Evolutionary conservation across 176 grass and related monocot species (phyloP).

Genomic region (Ensete glaucum): DNA sequence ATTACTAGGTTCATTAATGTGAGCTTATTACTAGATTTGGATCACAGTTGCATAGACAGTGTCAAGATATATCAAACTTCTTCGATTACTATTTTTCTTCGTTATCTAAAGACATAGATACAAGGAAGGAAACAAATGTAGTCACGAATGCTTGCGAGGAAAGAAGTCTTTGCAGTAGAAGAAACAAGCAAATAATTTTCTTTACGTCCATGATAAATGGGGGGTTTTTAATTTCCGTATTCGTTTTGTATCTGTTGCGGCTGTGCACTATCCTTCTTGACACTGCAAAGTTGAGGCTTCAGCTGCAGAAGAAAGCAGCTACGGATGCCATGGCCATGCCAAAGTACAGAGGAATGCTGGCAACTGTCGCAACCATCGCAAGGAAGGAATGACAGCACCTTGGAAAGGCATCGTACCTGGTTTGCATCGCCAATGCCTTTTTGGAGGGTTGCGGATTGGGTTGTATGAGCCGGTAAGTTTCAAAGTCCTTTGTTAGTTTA

Average conservation of each 20-base stretch:
- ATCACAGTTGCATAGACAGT: too few species aligned
- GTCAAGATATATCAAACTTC: too few species aligned
- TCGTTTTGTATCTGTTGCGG: constrained; percentile 16
- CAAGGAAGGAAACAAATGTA: neutral
- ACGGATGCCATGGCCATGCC: neutral
- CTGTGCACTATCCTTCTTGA: constrained; percentile 82
- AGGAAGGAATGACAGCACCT: constrained; percentile 59
- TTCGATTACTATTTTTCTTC: too few species aligned
- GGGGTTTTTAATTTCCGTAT: neutral
- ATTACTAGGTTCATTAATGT: too few species aligned
- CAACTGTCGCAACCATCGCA: constrained; percentile 44
- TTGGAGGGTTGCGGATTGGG: constrained; percentile 65
- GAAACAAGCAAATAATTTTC: too few species aligned
- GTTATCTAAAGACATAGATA: too few species aligned
- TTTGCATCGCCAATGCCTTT: constrained; percentile 73
- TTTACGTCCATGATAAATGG: neutral
- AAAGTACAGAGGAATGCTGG: constrained; percentile 57
- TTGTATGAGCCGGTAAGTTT: constrained; percentile 79
- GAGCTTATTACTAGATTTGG: too few species aligned
- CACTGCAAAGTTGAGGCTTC: constrained; percentile 93
- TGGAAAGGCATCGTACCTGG: constrained; percentile 84
- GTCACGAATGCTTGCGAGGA: neutral
- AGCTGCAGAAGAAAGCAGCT: constrained; percentile 65
- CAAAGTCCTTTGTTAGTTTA: neutral
- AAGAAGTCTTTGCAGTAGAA: neutral